Evolutionary conservation across 1,284 basidiomycete genomes (phyloP).

Genomic region (Apiotrichum akiyoshidainum): DNA sequence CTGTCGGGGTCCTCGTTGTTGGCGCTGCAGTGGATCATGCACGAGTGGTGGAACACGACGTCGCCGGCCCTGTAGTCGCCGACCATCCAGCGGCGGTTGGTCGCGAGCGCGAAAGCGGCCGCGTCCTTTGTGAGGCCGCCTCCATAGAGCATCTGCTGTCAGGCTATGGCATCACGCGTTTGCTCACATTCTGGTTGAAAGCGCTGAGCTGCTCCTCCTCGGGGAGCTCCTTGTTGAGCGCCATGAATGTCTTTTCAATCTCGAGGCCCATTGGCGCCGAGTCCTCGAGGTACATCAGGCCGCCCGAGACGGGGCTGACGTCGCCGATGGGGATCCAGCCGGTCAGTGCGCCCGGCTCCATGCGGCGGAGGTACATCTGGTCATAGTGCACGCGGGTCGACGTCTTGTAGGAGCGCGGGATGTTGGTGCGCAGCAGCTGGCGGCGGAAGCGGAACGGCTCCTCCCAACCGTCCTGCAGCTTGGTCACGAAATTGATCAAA

Average conservation of each 20-base stretch:
- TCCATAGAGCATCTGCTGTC: slow-evolving; percentile 13
- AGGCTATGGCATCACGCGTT: background rate
- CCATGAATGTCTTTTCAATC: slow-evolving; percentile 27
- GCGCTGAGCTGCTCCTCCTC: slow-evolving; percentile 25
- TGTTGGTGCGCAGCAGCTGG: slow-evolving; percentile 22
- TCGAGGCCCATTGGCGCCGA: slow-evolving; percentile 20
- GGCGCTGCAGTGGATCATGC: slow-evolving; percentile 11
- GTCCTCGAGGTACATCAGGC: slow-evolving; percentile 35
- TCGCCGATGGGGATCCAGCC: slow-evolving; percentile 38
- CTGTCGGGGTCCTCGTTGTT: slow-evolving; percentile 10
- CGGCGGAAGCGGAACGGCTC: slow-evolving; percentile 15
- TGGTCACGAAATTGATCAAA: slow-evolving; percentile 9
- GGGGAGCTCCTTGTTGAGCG: slow-evolving; percentile 5
- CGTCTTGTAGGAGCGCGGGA: slow-evolving; percentile 11
- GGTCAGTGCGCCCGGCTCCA: slow-evolving; percentile 18
- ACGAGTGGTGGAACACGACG: slow-evolving; percentile 23
- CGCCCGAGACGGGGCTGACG: slow-evolving; percentile 24
- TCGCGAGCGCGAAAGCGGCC: background rate
- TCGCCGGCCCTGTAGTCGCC: slow-evolving; percentile 22
- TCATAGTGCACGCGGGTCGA: slow-evolving; percentile 21
- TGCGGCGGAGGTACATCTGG: slow-evolving; percentile 16
- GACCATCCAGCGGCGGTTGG: slow-evolving; percentile 16
- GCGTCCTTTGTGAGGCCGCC: slow-evolving; percentile 15
- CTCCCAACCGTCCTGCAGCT: slow-evolving; percentile 15
- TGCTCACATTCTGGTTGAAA: slow-evolving; percentile 30